Evolutionary conservation across 805 yeast species (phyloP), one percentile per base, ranked within the genome.

Genomic region (Yarrowia sp.): DNA sequence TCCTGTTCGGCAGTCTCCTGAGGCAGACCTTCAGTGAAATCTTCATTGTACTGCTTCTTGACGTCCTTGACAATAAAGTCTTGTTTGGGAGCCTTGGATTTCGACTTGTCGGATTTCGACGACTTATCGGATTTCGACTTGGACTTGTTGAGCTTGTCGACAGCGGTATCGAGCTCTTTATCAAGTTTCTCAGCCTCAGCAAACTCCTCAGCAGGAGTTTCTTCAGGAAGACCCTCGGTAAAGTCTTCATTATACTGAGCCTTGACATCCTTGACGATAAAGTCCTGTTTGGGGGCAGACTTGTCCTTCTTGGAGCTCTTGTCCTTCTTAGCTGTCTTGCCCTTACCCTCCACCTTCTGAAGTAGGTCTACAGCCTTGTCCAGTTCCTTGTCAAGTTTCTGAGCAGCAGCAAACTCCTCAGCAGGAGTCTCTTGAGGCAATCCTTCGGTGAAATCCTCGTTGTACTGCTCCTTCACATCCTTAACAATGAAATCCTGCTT

Each of bases 231-330:
- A 1, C 35, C 51, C 9, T 59, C 58, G 14, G 48, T 43, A 7
- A 43, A 43, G 19, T 59, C 65, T 16, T 41, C 66, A 3, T 51
- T 65, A 21, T 63, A 21, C 64, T 44, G n/a, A 33, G 58, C 65
- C 63, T 62, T 38, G 17, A 49, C 30, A 4, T 30, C 64, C 51
- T 66, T 65, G 46, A 35, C 56, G n/a, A 24, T 56, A n/a, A 19
- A 38, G 10, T 67, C 67, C 17, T 41, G 48, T 56, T 28, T 67
- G 46, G 62, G 62, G 35, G 17, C 46, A 52, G 6, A 1, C 67
- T 40, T 66, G 67, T 62, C 64, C 63, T n/a, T 49, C 56, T 67
- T n/a, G n/a, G n/a, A n/a, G n/a, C n/a, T 66, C 48, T 61, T 43
- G 12, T 64, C 65, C n/a, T 40, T 35, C 62, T 26, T 67, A 38